Conservation (phyloP, 2,329 filamentous ascomycete species). For the Aureobasidium vineae region DNA sequence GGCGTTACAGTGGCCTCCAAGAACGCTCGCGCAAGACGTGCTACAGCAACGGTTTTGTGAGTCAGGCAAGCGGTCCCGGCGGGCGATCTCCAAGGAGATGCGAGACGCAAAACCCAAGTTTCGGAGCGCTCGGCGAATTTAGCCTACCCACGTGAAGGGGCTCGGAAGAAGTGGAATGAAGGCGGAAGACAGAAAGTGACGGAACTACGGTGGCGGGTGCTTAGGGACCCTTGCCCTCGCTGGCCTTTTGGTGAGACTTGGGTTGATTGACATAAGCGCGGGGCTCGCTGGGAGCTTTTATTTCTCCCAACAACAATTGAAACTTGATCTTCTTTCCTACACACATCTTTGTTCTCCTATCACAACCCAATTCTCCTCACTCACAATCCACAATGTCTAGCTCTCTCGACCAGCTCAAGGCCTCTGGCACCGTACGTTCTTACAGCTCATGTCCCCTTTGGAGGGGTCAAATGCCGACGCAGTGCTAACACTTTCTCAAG, state of each 20-base stretch:
- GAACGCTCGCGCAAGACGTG: slow-evolving; percentile 9
- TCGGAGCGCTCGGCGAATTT: slow-evolving; percentile 22
- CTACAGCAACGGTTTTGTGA: slow-evolving; percentile 18
- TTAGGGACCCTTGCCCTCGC: slow-evolving; percentile 1
- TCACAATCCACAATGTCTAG: slow-evolving; percentile 62
- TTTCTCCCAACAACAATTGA: slow-evolving; percentile 25
- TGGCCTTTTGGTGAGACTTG: slow-evolving; percentile 17
- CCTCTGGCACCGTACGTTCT: slow-evolving; percentile 83
- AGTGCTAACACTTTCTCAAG: slow-evolving; percentile 47
- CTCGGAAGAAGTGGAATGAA: slow-evolving; percentile 15
- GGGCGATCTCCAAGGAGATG: slow-evolving; percentile 19
- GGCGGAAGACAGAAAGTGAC: slow-evolving; percentile 10
- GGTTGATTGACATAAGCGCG: slow-evolving; percentile 22
- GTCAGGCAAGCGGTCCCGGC: slow-evolving; percentile 21
- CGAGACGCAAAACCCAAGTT: slow-evolving; percentile 15
- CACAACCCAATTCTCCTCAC: background rate
- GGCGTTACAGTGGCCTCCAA: slow-evolving; percentile 12
- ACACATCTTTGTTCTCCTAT: background rate
- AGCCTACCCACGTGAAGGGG: slow-evolving; percentile 21
- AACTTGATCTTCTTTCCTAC: slow-evolving; percentile 20
- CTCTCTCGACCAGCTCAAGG: slow-evolving; percentile 96
- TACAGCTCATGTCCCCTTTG: slow-evolving; percentile 24
- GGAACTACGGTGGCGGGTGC: slow-evolving; percentile 15
- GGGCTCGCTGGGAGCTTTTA: slow-evolving; percentile 23
- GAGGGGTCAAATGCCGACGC: slow-evolving; percentile 16